phyloP scores from a whole-genome alignment of 2,329 filamentous ascomycete species.

The Pseudopyricularia javanii region DNA sequence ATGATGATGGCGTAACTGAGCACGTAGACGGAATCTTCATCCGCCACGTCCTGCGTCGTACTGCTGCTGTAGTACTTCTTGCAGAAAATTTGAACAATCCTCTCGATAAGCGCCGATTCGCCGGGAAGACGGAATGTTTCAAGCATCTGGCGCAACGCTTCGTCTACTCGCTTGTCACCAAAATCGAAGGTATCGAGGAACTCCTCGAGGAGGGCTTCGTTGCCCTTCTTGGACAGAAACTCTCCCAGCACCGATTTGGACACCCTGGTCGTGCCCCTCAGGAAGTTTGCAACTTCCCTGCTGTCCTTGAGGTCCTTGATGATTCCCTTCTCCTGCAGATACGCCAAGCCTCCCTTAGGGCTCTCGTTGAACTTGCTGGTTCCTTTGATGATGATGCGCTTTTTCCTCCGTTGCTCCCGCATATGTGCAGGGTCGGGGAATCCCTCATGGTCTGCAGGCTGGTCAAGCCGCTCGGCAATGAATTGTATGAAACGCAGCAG shows the following conservation, averaged over 20 bases:
- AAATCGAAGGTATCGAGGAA: conserved; percentile 90
- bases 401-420: conserved; percentile 61
- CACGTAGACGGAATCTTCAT: conserved; percentile 81
- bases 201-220: conserved; percentile 71
- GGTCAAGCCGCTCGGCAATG: conserved; percentile 73
- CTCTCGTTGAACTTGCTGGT: conserved; percentile 90
- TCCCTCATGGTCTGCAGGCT: conserved; percentile 49
- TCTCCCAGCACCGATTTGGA: conserved; percentile 89
- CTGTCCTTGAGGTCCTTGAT: conserved; percentile 67
- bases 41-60: conserved; percentile 61
- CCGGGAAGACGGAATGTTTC: conserved; percentile 89
- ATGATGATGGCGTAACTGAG: conserved; percentile 95
- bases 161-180: conserved; percentile 71
- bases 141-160: conserved; percentile 76
- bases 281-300: conserved; percentile 68
- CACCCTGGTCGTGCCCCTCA: conserved; percentile 76
- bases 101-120: conserved; percentile 83
- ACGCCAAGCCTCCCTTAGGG: conserved; percentile 79
- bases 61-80: conserved; percentile 68
- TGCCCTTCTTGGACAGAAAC: conserved; percentile 81
- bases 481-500: conserved; percentile 85
- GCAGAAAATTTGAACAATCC: conserved; percentile 78
- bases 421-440: conserved; percentile 55
- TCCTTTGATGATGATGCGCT: conserved; percentile 81
- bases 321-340: conserved; percentile 73